Conservation (phyloP, 768 basidiomycete species). For the Serendipita sp. region DNA sequence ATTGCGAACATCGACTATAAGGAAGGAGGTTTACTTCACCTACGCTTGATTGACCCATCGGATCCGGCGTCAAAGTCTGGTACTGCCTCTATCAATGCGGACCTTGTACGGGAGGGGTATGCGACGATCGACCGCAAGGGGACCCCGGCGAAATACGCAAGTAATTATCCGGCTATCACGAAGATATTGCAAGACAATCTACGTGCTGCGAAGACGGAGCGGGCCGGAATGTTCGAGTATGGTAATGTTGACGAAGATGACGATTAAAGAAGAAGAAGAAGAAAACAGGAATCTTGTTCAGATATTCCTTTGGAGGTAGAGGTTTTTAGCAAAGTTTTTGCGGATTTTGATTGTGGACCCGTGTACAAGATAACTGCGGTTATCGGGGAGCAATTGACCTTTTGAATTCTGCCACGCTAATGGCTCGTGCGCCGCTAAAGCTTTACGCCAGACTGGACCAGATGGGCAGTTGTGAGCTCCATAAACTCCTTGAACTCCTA, state of each 20-base stretch:
- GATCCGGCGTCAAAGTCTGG: conserved; percentile 54
- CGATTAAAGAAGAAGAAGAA: not conserved
- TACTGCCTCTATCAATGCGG: conserved; percentile 74
- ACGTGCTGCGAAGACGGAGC: conserved; percentile 50
- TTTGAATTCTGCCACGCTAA: too few relatives aligned
- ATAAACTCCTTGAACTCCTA: not conserved
- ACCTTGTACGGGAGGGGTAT: conserved; percentile 76
- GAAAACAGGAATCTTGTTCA: not conserved
- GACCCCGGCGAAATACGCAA: conserved; percentile 41
- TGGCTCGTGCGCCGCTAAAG: not conserved
- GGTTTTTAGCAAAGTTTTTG: not conserved
- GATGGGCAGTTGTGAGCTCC: not conserved
- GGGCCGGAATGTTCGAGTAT: conserved; percentile 76
- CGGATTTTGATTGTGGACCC: too few relatives aligned
- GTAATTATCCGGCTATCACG: conserved; percentile 49
- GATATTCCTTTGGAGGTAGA: not conserved
- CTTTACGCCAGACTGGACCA: not conserved
- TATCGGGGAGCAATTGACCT: too few relatives aligned
- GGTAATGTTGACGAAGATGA: conserved; percentile 50
- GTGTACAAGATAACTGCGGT: too few relatives aligned
- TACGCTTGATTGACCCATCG: conserved; percentile 81
- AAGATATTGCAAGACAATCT: conserved; percentile 49
- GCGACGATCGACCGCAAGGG: conserved; percentile 64
- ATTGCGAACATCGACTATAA: conserved; percentile 86
- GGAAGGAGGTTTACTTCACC: conserved; percentile 63